Evolutionary conservation across 257 asterid genomes (phyloP).

Genomic region (Plectranthus barbatus): DNA sequence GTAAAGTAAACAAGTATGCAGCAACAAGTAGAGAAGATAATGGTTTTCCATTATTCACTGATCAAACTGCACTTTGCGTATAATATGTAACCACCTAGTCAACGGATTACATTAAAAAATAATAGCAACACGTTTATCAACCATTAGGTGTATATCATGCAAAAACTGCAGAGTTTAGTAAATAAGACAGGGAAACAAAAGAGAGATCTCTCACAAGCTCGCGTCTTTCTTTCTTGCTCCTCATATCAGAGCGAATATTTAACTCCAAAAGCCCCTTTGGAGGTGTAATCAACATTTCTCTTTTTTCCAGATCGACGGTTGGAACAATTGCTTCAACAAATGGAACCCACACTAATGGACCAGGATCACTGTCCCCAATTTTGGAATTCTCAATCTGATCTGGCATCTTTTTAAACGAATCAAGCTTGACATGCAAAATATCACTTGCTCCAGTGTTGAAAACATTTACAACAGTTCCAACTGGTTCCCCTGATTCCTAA

Average conservation of each 20-base stretch:
- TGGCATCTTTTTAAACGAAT: slow-evolving; percentile 23
- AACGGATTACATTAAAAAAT: background rate
- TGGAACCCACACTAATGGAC: slow-evolving; percentile 81
- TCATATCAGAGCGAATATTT: slow-evolving; percentile 69
- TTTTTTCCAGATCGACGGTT: slow-evolving; percentile 49
- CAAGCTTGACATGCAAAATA: slow-evolving; percentile 70
- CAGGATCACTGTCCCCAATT: slow-evolving; percentile 37
- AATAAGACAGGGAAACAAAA: slow-evolving; percentile 7
- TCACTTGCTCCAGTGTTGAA: slow-evolving; percentile 89
- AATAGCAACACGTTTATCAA: background rate
- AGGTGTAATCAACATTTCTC: slow-evolving; percentile 92
- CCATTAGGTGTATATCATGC: background rate
- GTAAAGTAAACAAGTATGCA: background rate
- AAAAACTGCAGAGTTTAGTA: background rate
- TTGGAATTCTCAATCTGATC: slow-evolving; percentile 25
- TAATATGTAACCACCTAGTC: background rate
- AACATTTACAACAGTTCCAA: slow-evolving; percentile 75
- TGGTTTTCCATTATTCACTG: background rate
- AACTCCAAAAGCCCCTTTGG: slow-evolving; percentile 91
- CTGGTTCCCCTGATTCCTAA: slow-evolving; percentile 66
- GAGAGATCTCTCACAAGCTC: slow-evolving; percentile 68
- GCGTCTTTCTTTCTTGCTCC: slow-evolving; percentile 95
- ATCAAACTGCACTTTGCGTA: background rate
- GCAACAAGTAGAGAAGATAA: background rate
- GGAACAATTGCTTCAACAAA: slow-evolving; percentile 95